Evolutionary conservation across 208 protist species (phyloP), one percentile per base, ranked within the genome.

Genomic region (Angomonas deanei): DNA sequence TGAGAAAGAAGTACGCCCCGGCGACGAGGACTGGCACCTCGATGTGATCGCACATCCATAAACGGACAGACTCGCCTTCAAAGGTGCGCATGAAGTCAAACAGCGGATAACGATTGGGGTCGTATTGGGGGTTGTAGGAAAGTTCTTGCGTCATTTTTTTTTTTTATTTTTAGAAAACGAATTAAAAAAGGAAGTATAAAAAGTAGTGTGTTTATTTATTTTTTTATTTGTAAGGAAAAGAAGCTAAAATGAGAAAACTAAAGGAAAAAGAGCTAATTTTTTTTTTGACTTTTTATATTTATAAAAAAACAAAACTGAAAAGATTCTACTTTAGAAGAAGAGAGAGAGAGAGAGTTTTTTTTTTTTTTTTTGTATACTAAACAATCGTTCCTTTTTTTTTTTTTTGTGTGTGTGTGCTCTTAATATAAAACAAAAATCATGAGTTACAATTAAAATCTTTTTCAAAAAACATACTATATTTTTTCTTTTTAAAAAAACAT

Each of bases 21-120:
- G 54, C 66, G 6, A 75, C 63, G n/a, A 85, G 34, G n/a, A 80
- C 61, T 24, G 82, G 82, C 19, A 90, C 47, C 36, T 86, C 72
- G 0, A 76, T 60, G 68, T 90, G 78, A 0, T 80, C 61, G 34
- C 47, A 30, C 82, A 93, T 86, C 76, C 76, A 88, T 10, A 38
- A 34, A 13, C 69, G 54, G 13, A 82, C 64, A 11, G 31, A 24
- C 6, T 74, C 64, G 34, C 81, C 82, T 13, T 69, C 64, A 50
- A 86, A 88, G 63, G 53, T 46, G 15, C 50, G 53, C n/a, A 78
- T 49, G 42, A 66, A 66, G 15, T 56, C 31, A 66, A 58, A 15
- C 31, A 34, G n/a, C 3, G 31, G 46, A 8, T 15, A 23, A 21
- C 52, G 32, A 54, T 64, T 53, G 17, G 38, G 30, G 21, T 52